Base-by-base conservation (phyloP, 2,329 filamentous ascomycete species). In the Emmonsiellopsis sp. region DNA sequence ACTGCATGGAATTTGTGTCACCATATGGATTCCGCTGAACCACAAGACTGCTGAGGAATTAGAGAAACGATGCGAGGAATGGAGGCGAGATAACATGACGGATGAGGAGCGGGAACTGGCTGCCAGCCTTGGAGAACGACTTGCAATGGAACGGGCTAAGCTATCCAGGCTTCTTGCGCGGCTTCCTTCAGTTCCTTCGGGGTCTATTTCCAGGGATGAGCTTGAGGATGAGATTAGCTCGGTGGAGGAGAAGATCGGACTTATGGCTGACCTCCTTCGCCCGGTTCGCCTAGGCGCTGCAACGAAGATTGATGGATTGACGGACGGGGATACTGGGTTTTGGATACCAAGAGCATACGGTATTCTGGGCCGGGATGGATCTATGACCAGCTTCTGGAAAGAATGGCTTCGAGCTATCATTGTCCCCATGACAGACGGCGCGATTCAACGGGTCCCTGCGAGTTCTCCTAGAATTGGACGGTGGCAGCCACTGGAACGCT, bases 331-430 rank as follows among this genome's bases (percentile, higher is more conserved):
- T 67, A 96, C 89, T 51, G 93, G 92, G 2, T 84, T 97, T 56
- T 98, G 93, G 93, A 90, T 89, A 50, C 93, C 93, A 15, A 81
- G 93, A 59, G 90, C 92, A 1, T 98, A 95, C 66, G 93, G 93
- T 55, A 85, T 98, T 57, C 77, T 98, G 57, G 93, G 93, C 35
- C 81, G 88, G 57, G 93, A 98, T 67, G 78, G 79, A 10, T 85
- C 83, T 56, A 81, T 94, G 72, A 90, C 91, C 59, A 82, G 84
- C 34, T 97, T 98, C 72, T 98, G 92, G 91, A 97, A 97, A 70
- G 93, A 98, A 68, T 98, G 93, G 93, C 79, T 98, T 47, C 86
- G 89, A 70, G 91, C 92, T 6, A 81, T 97, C 8, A 78, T 93
- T n/a, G 89, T 95, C 20, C 93, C 93, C 31, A 98, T 97, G 93